Evolutionary conservation across 1,284 basidiomycete genomes (phyloP), one percentile per base, ranked within the genome.

Genomic region (Marasmius tenuissimus): DNA sequence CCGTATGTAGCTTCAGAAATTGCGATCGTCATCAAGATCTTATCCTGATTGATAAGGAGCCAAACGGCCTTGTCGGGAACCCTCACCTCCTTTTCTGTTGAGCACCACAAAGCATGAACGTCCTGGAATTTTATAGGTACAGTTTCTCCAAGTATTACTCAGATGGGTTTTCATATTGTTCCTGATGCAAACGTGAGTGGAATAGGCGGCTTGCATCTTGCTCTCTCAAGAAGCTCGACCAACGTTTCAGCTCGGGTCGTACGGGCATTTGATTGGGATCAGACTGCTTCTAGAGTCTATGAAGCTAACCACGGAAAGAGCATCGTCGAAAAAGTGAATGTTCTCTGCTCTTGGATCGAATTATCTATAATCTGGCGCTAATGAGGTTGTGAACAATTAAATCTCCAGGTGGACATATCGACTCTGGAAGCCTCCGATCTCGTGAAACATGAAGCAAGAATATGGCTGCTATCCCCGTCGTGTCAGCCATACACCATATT

Each of bases 401-500:
- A 27, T 27, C 4, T 4, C 4, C 63, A 91, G 90, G 75, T 76
- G 27, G 88, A 93, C 70, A 91, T 93, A 42, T 79, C 80, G 14
- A 79, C 75, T 0, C 76, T 93, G 37, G 77, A 78, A 11, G 80
- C 85, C 1, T 53, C 71, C 5, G 70, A 77, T 34, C 71, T 92
- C n/a, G 73, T 78, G 33, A 53, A 64, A 20, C 72, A 82, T 33
- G 64, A 79, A 63, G 85, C 86, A 33, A 72, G 85, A 64, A 68
- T 91, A 5, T 92, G 91, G 89, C 79, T 92, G 27, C 72, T 92
- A 45, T 92, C 91, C 0, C 91, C 90, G 4, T 85, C 90, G 9
- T 93, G 91, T 69, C 91, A 92, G 68, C 91, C 91, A 0, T 93
- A 92, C 67, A 92, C 91, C 0, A 82, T 91, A 1, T 76, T 93